Evolutionary conservation across 495 filamentous ascomycete genomes (phyloP).

Genomic region (Penicillium silybi): DNA sequence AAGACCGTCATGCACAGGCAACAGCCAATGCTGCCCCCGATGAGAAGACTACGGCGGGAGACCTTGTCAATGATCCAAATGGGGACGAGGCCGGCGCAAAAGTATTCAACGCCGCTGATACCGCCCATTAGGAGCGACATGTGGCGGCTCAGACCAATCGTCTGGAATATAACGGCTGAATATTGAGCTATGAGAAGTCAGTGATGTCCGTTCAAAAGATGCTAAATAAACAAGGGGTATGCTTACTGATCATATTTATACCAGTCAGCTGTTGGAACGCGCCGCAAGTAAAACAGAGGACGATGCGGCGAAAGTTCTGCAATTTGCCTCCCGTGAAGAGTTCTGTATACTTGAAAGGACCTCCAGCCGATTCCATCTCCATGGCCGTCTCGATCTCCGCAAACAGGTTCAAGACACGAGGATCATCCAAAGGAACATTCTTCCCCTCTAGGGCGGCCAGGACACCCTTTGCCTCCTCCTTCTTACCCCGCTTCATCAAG

Average conservation of each 20-base stretch:
- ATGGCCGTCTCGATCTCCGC: slow-evolving; percentile 39
- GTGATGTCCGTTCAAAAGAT: too few species aligned
- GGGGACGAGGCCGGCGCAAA: slow-evolving; percentile 37
- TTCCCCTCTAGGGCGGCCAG: slow-evolving; percentile 40
- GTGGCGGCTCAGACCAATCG: slow-evolving; percentile 51
- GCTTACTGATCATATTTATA: slow-evolving; percentile 73
- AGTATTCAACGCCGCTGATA: slow-evolving; percentile 73
- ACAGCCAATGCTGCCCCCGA: slow-evolving; percentile 55
- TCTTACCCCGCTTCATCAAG: slow-evolving; percentile 43
- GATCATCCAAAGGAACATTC: neutral
- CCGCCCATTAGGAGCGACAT: slow-evolving; percentile 65
- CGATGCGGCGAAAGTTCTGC: slow-evolving; percentile 32
- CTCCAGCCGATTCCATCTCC: slow-evolving; percentile 37
- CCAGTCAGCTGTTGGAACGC: slow-evolving; percentile 67
- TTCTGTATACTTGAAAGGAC: slow-evolving; percentile 25
- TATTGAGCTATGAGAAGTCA: too few species aligned
- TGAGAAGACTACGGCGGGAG: slow-evolving; percentile 59
- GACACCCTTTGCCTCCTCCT: slow-evolving; percentile 46
- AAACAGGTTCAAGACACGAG: neutral
- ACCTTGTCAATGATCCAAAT: slow-evolving; percentile 66
- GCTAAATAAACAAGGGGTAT: too few species aligned
- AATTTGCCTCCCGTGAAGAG: slow-evolving; percentile 28
- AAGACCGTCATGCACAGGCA: slow-evolving; percentile 6
- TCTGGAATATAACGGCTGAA: slow-evolving; percentile 65
- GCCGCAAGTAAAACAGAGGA: slow-evolving; percentile 31